Conservation (phyloP, 495 filamentous ascomycete genomes). For the Podospora fimiseda region DNA sequence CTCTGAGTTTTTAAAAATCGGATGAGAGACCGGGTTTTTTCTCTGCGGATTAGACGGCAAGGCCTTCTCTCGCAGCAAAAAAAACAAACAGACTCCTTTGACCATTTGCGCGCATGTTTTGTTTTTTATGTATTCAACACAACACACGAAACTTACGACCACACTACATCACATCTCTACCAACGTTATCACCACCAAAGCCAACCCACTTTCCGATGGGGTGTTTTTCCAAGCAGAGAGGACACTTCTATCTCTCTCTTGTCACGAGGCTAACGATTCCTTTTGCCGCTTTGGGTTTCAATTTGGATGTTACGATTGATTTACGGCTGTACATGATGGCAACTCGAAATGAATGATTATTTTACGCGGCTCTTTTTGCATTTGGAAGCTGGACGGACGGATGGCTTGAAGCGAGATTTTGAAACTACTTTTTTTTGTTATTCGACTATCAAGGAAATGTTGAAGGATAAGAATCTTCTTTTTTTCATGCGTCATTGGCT, state of each 20-base stretch:
- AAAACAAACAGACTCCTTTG: constrained; percentile 11
- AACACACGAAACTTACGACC: constrained; percentile 9
- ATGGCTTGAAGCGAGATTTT: background rate
- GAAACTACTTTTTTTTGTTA: too few species aligned
- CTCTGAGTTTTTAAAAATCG: background rate
- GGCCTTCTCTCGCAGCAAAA: background rate
- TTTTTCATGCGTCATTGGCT: too few species aligned
- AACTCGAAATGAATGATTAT: constrained; percentile 19
- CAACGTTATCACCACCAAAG: background rate
- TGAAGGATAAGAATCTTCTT: too few species aligned
- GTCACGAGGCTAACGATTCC: constrained; percentile 13
- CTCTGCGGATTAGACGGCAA: background rate
- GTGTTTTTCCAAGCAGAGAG: background rate
- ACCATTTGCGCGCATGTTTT: constrained; percentile 4
- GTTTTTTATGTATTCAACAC: constrained; percentile 32
- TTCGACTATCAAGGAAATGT: too few species aligned
- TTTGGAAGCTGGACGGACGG: constrained; percentile 5
- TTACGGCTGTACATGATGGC: constrained; percentile 34
- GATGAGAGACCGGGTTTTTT: background rate
- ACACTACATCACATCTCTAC: background rate
- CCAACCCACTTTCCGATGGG: background rate
- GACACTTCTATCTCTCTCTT: constrained; percentile 27
- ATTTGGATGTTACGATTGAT: constrained; percentile 24
- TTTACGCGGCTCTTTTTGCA: constrained; percentile 13
- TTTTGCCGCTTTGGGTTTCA: background rate